Evolutionary conservation across 306 rosid species (phyloP).

Genomic region (Pueraria montana): DNA sequence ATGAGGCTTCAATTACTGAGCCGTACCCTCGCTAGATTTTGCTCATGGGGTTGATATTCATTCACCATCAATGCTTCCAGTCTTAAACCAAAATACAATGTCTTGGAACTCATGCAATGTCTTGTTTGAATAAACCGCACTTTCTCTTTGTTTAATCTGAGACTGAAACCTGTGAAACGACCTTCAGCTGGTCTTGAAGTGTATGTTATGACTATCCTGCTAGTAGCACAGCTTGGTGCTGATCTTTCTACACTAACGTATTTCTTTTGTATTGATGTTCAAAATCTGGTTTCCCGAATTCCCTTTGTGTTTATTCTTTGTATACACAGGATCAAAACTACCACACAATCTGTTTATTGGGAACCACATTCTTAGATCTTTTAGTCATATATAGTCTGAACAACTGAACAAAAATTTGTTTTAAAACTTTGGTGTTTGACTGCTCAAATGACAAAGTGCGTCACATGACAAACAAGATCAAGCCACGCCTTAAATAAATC

Average conservation of each 20-base stretch:
- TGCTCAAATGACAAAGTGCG: no score
- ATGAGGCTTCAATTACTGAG: not conserved
- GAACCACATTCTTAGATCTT: not conserved
- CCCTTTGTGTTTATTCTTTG: not conserved
- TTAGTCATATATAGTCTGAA: not conserved
- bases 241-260: not conserved
- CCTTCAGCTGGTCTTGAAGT: not conserved
- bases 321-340: not conserved
- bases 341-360: not conserved
- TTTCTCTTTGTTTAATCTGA: not conserved
- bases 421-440: no score
- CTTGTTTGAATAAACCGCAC: not conserved
- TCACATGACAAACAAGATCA: no score
- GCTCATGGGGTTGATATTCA: not conserved
- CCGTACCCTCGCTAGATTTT: slow-evolving; percentile 34
- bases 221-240: not conserved
- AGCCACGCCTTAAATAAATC: no score
- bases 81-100: not conserved
- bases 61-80: not conserved
- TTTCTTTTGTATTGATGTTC: not conserved
- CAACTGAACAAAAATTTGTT: not conserved
- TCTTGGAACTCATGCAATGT: not conserved
- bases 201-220: not conserved
- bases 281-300: not conserved
- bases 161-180: not conserved